Base-by-base conservation (phyloP, 371 early-diverging fungal genomes). In the Syncephalastrum racemosum region DNA sequence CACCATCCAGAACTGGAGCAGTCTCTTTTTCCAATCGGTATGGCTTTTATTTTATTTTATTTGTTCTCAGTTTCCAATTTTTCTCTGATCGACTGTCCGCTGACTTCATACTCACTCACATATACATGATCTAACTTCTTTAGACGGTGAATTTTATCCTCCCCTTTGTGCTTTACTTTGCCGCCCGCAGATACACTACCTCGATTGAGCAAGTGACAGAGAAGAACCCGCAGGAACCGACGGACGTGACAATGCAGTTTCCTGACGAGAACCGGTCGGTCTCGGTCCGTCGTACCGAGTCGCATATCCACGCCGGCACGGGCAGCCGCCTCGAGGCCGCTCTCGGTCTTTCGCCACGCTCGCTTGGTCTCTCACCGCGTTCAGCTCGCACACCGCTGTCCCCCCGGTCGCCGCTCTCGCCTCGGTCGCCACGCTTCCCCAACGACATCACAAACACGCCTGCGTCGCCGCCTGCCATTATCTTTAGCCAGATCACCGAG, bases 131-230 rank as follows among this genome's bases (percentile, higher is more conserved):
- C 16, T 2, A 45, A 45, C 7, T 12, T 62, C 73, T 78, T 8
- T 82, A 89, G 55, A 81, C 84, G 3, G 83, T 89, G 23, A 92
- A 90, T 63, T 92, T 88, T 60, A 81, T 92, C 27, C 65, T 90
- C 20, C 92, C 92, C 3, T 74, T 92, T 25, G 52, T 88, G 13
- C 77, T 92, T 8, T 92, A 89, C 60, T 78, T 92, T 61, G 73
- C 76, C n/a, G 82, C 82, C 14, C 72, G 81, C 50, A 66, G 59
- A 42, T 72, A 77, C 44, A 53, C 59, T 27, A 75, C 73, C 43
- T 62, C 66, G 4, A 66, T 73, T 24, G 67, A 68, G 41, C 57
- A 62, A 20, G 19, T 51, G 4, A 36, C 43, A 18, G 44, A 47
- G 36, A 44, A 52, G 16, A 41, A 27, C 18, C 46, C 19, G 18